Evolutionary conservation across 1,284 basidiomycete genomes (phyloP).

Genomic region (Tylopilus sp.): DNA sequence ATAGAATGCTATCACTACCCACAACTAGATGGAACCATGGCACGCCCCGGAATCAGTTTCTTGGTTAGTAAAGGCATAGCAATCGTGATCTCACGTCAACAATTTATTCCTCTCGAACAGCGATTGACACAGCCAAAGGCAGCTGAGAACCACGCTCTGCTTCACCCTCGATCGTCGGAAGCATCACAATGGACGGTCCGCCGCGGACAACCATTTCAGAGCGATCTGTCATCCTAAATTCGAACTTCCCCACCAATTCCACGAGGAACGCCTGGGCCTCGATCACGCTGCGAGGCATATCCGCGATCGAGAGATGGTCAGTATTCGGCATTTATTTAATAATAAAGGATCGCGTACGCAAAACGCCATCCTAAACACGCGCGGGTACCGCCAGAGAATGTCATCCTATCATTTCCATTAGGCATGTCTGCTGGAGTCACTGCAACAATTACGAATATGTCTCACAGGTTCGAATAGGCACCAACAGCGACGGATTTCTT

Average conservation of each 20-base stretch:
- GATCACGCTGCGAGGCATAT: constrained; percentile 43
- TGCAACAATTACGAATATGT: neutral
- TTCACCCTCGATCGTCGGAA: constrained; percentile 59
- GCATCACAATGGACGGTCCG: constrained; percentile 56
- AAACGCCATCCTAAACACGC: constrained; percentile 65
- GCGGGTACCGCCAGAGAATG: constrained; percentile 55
- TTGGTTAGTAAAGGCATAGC: neutral
- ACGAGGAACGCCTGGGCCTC: constrained; percentile 64
- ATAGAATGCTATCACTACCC: neutral
- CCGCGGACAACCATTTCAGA: constrained; percentile 49
- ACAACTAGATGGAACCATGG: neutral
- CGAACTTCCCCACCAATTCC: constrained; percentile 60
- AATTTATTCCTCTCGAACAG: neutral
- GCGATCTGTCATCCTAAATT: constrained; percentile 54
- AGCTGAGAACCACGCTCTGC: constrained; percentile 58
- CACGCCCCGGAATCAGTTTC: neutral
- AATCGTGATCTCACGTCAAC: neutral
- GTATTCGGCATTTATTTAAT: neutral
- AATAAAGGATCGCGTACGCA: constrained; percentile 28
- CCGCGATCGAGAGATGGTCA: constrained; percentile 3
- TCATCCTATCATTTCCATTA: constrained; percentile 44
- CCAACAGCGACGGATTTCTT: constrained; percentile 55
- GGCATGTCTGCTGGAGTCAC: too few relatives aligned
- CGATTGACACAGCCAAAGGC: constrained; percentile 52
- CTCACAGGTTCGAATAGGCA: constrained; percentile 64